Conservation (phyloP, 352 stramenopile species). For the Globisporangium rhizosaccharum region DNA sequence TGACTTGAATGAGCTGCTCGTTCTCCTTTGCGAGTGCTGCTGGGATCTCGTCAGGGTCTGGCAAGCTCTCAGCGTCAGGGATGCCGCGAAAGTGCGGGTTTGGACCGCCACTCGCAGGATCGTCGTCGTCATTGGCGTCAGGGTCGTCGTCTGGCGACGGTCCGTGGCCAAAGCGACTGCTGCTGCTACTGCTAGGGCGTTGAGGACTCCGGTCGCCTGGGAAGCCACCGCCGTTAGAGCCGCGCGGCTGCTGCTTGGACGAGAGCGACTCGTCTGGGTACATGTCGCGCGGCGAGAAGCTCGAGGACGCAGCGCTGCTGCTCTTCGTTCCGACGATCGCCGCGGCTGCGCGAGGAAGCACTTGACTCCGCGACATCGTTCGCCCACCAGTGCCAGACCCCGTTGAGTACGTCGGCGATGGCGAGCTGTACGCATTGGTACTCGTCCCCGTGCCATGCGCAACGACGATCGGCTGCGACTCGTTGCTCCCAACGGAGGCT, state of each 20-base stretch:
- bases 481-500: slow-evolving; percentile 48
- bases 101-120: slow-evolving; percentile 10
- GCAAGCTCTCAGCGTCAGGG: slow-evolving; percentile 59
- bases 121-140: slow-evolving; percentile 11
- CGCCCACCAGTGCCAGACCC: background rate
- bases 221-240: background rate
- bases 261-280: slow-evolving; percentile 37
- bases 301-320: slow-evolving; percentile 24
- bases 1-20: slow-evolving; percentile 66
- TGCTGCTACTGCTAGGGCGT: slow-evolving; percentile 17
- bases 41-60: slow-evolving; percentile 68
- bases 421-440: background rate
- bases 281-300: slow-evolving; percentile 60
- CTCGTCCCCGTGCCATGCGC: slow-evolving; percentile 9
- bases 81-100: slow-evolving; percentile 64
- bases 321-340: slow-evolving; percentile 27
- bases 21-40: slow-evolving; percentile 66
- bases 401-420: slow-evolving; percentile 4
- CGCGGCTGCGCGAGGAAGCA: slow-evolving; percentile 33
- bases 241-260: slow-evolving; percentile 11
- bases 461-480: slow-evolving; percentile 44
- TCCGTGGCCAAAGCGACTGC: background rate
- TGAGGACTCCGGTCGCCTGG: slow-evolving; percentile 7
- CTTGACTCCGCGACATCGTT: slow-evolving; percentile 32
- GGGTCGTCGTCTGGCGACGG: slow-evolving; percentile 7